A percentile compares a stretch with the other conserved stretches of the same genome.
Conservation (phyloP, 2,329 filamentous ascomycete genomes). For the Fusarium fracticaudum region DNA sequence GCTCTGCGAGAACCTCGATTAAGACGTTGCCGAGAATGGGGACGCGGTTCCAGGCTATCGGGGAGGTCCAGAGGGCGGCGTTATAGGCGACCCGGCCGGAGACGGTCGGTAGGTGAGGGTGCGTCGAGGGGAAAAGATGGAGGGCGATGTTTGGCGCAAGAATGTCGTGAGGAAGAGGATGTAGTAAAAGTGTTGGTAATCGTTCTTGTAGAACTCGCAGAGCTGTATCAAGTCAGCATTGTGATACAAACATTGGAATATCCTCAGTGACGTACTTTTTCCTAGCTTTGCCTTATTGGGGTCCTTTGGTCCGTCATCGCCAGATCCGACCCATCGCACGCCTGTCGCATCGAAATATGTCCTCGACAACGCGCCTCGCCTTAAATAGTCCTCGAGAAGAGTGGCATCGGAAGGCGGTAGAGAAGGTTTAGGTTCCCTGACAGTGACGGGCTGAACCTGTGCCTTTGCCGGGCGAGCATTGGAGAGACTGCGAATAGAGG, state of each 20-base stretch:
- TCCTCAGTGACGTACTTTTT: slow-evolving; percentile 59
- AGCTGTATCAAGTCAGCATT: slow-evolving; percentile 53
- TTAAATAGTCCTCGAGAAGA: slow-evolving; percentile 10
- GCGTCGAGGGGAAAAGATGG: slow-evolving; percentile 78
- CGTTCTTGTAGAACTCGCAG: slow-evolving; percentile 72
- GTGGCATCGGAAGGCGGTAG: slow-evolving; percentile 4
- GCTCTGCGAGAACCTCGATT: slow-evolving; percentile 87
- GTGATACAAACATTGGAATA: background rate
- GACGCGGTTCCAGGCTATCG: slow-evolving; percentile 93
- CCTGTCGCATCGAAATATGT: slow-evolving; percentile 48
- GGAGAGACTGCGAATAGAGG: slow-evolving; percentile 42
- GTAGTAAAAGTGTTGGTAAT: slow-evolving; percentile 73
- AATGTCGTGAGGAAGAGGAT: slow-evolving; percentile 76
- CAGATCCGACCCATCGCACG: slow-evolving; percentile 41
- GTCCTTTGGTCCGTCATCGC: slow-evolving; percentile 54
- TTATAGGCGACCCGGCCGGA: slow-evolving; percentile 90
- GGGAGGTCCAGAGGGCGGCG: slow-evolving; percentile 94
- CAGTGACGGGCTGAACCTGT: slow-evolving; percentile 40
- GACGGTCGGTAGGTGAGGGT: slow-evolving; percentile 91
- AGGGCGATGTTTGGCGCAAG: slow-evolving; percentile 78
- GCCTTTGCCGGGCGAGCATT: slow-evolving; percentile 46
- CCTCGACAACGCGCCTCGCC: slow-evolving; percentile 31
- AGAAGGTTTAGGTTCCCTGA: slow-evolving; percentile 9
- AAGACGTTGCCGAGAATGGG: slow-evolving; percentile 91
- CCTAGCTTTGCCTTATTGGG: slow-evolving; percentile 71